A percentile compares a stretch with the other conserved stretches of the same genome.
Conservation (phyloP, 129 eudicot species). For the Rutidosis leptorrhynchoides region DNA sequence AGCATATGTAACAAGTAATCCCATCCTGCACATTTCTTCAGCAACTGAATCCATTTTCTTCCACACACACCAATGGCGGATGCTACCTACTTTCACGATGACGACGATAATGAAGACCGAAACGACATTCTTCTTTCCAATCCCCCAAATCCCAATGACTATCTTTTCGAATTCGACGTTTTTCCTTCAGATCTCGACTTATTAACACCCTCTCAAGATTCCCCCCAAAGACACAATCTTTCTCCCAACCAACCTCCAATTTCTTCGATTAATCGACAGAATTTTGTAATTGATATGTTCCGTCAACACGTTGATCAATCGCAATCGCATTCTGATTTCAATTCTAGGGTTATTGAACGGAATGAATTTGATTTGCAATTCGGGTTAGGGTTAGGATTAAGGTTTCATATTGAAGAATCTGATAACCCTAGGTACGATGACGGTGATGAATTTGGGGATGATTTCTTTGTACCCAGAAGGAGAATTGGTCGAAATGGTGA, state of each 20-base stretch:
- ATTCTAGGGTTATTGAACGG: constrained; percentile 29
- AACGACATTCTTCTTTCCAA: constrained; percentile 14
- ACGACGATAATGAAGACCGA: constrained; percentile 25
- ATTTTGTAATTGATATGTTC: constrained; percentile 42
- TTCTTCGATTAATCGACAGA: constrained; percentile 39
- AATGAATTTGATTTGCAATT: constrained; percentile 36
- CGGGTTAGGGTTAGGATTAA: constrained; percentile 38
- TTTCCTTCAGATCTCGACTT: constrained; percentile 35
- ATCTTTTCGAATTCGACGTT: constrained; percentile 24
- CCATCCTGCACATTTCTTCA: no score
- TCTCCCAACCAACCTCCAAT: constrained; percentile 17
- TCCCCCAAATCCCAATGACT: constrained; percentile 1
- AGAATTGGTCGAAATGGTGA: constrained; percentile 7
- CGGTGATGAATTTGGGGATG: constrained; percentile 35
- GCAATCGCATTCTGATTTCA: constrained; percentile 4
- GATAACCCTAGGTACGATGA: constrained; percentile 20
- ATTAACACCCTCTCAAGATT: constrained; percentile 14
- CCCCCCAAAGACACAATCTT: neutral
- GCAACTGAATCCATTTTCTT: neutral
- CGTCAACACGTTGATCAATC: constrained; percentile 52
- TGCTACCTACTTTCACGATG: constrained; percentile 34
- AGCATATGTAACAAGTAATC: no score
- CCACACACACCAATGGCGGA: constrained; percentile 46
- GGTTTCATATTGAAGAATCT: constrained; percentile 13
- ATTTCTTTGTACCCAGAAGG: constrained; percentile 34